Conservation (phyloP, 2,329 filamentous ascomycete species). For the Coniochaeta pulveracea region DNA sequence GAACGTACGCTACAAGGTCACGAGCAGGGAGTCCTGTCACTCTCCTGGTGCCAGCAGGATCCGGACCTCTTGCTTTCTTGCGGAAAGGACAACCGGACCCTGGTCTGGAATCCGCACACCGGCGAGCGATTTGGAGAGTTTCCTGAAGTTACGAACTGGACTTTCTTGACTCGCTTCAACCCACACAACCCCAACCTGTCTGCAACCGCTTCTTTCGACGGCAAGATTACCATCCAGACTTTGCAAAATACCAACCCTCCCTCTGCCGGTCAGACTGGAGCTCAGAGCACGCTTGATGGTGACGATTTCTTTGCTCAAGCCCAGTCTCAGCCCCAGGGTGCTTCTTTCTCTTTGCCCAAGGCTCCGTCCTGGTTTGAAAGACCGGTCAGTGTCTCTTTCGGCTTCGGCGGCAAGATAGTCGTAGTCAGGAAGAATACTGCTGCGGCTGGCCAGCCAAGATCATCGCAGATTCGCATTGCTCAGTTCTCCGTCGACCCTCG, state of each 20-base stretch:
- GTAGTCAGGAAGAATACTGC: slow-evolving; percentile 51
- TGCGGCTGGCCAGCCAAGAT: slow-evolving; percentile 50
- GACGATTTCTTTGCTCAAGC: slow-evolving; percentile 96
- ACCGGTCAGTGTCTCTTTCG: slow-evolving; percentile 79
- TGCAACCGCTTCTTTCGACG: slow-evolving; percentile 93
- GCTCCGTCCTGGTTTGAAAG: slow-evolving; percentile 86
- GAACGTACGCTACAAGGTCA: slow-evolving; percentile 85
- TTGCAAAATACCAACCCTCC: slow-evolving; percentile 79
- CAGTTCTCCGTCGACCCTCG: slow-evolving; percentile 82
- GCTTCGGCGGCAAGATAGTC: slow-evolving; percentile 88
- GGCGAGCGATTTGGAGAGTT: slow-evolving; percentile 84
- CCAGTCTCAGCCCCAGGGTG: slow-evolving; percentile 80
- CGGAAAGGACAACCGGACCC: slow-evolving; percentile 90
- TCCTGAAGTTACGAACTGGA: slow-evolving; percentile 98
- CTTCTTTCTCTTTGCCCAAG: slow-evolving; percentile 75
- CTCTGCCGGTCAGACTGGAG: slow-evolving; percentile 53
- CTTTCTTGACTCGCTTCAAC: slow-evolving; percentile 90
- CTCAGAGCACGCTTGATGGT: slow-evolving; percentile 64
- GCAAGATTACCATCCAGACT: slow-evolving; percentile 88
- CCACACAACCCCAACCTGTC: slow-evolving; percentile 85
- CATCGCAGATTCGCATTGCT: slow-evolving; percentile 73
- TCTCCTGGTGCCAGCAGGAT: slow-evolving; percentile 93
- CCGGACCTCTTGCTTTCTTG: slow-evolving; percentile 80
- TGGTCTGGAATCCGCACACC: slow-evolving; percentile 93
- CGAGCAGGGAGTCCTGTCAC: slow-evolving; percentile 81